Base-by-base conservation (phyloP, 2,329 filamentous ascomycete species). In the Pseudocercospora fijiensis region DNA sequence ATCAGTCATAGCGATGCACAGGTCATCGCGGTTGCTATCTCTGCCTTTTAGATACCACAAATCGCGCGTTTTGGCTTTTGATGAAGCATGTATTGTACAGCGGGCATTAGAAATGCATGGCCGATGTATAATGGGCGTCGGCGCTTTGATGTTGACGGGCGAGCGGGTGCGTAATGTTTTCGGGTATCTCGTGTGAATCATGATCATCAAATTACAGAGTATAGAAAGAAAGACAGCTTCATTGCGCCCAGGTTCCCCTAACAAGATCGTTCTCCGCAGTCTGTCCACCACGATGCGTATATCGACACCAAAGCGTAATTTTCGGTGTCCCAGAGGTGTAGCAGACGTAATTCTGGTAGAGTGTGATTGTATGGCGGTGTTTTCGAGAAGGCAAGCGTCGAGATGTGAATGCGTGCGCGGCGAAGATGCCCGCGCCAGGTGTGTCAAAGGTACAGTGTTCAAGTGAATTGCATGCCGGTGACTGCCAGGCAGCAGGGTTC, bases 1-100 rank as follows among this genome's bases (percentile, higher is more conserved):
- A 97, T 99, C 75, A 97, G 94, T 72, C 96, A 99, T 80, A 95
- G 90, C 43, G 94, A 98, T 72, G 88, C 85, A 64, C 95, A 99
- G 80, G 93, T 95, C 65, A 93, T 98, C 74, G 94, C 95, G 52
- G 91, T 99, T 73, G 95, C 96, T 8, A 73, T 77, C 28, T 76
- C 74, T 20, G 72, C 73, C 9, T 74, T 76, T 63, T 76, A 66
- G 51, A 37, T 26, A n/a, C 27, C 28, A 53, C 7, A 11, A 27
- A 37, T 27, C 28, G 27, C 52, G 52, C 27, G 52, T 56, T 1
- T 56, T 24, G 27, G 52, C 52, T 56, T 60, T 37, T 37, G 9
- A 37, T 5, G 33, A 30, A 33, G 26, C 24, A 57, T 65, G 63
- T 62, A 65, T 62, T 62, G 60, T 65, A 65, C 51, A 61, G 60